Evolutionary conservation across 1,284 basidiomycete genomes (phyloP), one percentile per base, ranked within the genome.

Genomic region (Apiotrichum veenhuisii): DNA sequence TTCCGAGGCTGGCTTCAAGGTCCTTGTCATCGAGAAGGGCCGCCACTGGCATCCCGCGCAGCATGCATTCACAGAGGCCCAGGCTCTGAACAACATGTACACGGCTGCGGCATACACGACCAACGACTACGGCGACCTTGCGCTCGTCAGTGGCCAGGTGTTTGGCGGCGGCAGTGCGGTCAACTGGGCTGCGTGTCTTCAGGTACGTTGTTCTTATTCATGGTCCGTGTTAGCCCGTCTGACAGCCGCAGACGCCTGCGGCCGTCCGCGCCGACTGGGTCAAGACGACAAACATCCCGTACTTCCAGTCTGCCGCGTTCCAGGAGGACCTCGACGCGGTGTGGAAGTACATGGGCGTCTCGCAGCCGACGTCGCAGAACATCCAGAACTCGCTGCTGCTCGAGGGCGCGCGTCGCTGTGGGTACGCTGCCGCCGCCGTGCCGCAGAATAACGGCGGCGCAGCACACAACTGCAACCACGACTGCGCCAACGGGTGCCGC

Each of bases 101-200:
- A 76, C 80, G 57, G 61, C 62, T 5, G 69, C 70, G 17, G 79
- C 77, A 0, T 64, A 78, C 30, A 54, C 79, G 42, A 71, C 73
- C 14, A 73, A 69, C 23, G 76, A 79, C 45, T 69, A 75, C 44
- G 72, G 76, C 5, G 67, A 69, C 25, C 63, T 79, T 54, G 75
- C 69, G 46, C 54, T 80, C 23, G 64, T 81, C 5, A 74, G 76
- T 4, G 79, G 75, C 0, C 68, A 69, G 17, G 75, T 72, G 18
- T 79, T 79, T 26, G 80, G 80, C 8, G 80, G 80, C 5, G 80
- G 80, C 15, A 76, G 74, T 1, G 70, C 75, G 22, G 73, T 81
- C 67, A 81, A 81, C 64, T 81, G 80, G 80, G 77, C 76, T 0
- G 79, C 77, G 3, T 75, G 70, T 57, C 63, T 77, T 9, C 60